Conservation (phyloP, 208 protist species). For the Acanthamoeba royreba region DNA sequence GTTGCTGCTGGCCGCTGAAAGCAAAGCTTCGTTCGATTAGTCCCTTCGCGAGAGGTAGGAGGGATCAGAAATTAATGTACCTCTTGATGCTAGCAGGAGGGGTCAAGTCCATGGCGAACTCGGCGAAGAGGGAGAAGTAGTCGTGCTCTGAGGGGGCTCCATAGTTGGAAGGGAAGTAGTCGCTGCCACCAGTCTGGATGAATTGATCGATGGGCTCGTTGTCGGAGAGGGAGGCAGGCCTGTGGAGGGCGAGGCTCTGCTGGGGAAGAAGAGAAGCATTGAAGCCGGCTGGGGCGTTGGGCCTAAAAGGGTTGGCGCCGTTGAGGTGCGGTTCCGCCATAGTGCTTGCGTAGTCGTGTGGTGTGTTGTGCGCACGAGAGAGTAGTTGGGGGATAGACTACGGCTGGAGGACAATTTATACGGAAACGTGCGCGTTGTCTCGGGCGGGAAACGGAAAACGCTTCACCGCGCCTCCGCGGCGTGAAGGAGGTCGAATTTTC, state of each 20-base stretch:
- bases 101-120: background rate
- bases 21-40: background rate
- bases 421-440: background rate
- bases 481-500: too few relatives aligned
- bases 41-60: background rate
- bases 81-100: background rate
- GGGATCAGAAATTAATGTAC: background rate
- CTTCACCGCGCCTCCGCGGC: too few relatives aligned
- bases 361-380: background rate
- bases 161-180: background rate
- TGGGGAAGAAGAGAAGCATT: too few relatives aligned
- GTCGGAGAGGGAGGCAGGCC: background rate
- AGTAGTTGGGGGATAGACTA: background rate
- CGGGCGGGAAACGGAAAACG: background rate
- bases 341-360: background rate
- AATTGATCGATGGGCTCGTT: slow-evolving; percentile 29
- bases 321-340: background rate
- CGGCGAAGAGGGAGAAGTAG: background rate
- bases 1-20: background rate
- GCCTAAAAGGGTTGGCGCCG: too few relatives aligned
- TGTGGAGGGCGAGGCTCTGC: background rate
- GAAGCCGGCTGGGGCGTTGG: too few relatives aligned
- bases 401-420: background rate
- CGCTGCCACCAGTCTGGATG: background rate
- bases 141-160: background rate